Percentiles rank a stretch among this genome's conserved stretches.
These are phyloP conservation scores for Lippia alba DNA, from an alignment of 305 asterid species.

Conservation along the genomic window DNA sequence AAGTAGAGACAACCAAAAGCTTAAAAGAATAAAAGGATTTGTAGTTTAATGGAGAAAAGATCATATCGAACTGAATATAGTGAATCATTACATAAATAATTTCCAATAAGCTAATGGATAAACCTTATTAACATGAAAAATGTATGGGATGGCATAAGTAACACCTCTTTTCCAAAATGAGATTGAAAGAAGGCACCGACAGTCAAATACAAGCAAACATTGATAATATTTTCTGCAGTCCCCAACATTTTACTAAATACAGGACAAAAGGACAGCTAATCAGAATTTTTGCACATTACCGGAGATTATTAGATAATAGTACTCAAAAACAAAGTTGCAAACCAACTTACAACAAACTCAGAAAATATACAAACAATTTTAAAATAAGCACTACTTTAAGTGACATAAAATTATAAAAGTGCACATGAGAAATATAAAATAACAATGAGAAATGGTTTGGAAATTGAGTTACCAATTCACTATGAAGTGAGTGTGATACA, in stretches of 20 bases:
- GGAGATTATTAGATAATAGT: no score
- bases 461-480: no score
- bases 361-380: conserved; percentile 12
- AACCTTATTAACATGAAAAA: conserved; percentile 18
- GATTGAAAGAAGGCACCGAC: conserved; percentile 89
- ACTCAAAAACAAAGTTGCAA: no score
- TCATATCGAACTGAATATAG: conserved; percentile 16
- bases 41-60: conserved; percentile 19
- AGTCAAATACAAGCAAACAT: conserved; percentile 54
- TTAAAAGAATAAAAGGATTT: conserved; percentile 24
- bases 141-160: conserved; percentile 28
- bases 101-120: conserved; percentile 16
- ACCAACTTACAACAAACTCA: neutral
- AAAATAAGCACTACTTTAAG: neutral
- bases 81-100: conserved; percentile 10
- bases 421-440: no score
- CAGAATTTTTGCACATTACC: neutral
- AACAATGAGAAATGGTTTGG: no score
- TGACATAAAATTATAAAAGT: conserved; percentile 13
- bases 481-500: no score
- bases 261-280: conserved; percentile 8
- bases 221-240: conserved; percentile 28
- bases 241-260: conserved; percentile 27
- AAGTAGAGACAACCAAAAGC: conserved; percentile 7
- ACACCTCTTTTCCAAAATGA: conserved; percentile 97